These are phyloP conservation scores for Euphorbia lathyris DNA, from an alignment of 345 rosid species.

Conservation along the genomic window DNA sequence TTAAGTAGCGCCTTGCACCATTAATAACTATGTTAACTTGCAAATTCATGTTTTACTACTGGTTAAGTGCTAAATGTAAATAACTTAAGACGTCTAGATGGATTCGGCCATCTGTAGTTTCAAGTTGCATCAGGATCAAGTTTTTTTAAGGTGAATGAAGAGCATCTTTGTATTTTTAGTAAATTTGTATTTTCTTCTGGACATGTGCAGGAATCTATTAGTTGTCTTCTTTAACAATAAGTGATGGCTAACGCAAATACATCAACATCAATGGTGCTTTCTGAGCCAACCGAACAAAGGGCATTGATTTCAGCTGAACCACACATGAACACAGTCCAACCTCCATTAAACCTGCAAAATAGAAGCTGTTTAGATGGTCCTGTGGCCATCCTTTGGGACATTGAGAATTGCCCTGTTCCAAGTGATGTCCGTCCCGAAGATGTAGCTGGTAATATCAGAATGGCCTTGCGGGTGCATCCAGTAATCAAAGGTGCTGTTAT, in stretches of 20 bases:
- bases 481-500: slow-evolving; percentile 68
- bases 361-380: slow-evolving; percentile 55
- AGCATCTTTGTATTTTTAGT: not conserved
- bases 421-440: slow-evolving; percentile 92
- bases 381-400: slow-evolving; percentile 90
- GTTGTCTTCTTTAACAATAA: not conserved
- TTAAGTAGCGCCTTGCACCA: too few species aligned
- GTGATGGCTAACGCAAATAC: slow-evolving; percentile 21
- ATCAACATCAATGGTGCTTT: slow-evolving; percentile 6
- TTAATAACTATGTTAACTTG: too few species aligned
- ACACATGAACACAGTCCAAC: slow-evolving; percentile 28
- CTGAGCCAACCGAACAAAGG: slow-evolving; percentile 13
- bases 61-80: not conserved
- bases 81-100: not conserved
- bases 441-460: slow-evolving; percentile 84
- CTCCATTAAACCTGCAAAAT: slow-evolving; percentile 31
- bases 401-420: slow-evolving; percentile 90
- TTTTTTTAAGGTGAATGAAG: not conserved
- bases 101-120: not conserved
- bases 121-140: not conserved
- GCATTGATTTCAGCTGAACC: slow-evolving; percentile 24
- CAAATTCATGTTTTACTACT: too few species aligned
- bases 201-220: slow-evolving; percentile 11
- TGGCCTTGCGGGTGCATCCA: slow-evolving; percentile 88
- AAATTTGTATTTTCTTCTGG: not conserved